phyloP scores from a whole-genome alignment of 2,329 filamentous ascomycete species.

The Penicillium fuscoglaucum region DNA sequence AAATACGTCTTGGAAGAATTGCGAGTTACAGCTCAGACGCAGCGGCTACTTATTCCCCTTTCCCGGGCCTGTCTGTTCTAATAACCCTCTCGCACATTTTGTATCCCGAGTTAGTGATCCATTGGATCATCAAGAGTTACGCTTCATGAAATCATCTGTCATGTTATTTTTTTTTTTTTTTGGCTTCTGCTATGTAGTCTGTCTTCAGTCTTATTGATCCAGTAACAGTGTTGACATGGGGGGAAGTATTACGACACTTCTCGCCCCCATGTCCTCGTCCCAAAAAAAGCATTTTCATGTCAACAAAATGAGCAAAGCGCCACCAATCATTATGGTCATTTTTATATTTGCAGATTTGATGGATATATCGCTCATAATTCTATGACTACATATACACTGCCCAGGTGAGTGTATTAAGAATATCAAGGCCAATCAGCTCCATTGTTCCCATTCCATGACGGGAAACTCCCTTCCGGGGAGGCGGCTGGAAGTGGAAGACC shows the following conservation, averaged over 20 bases:
- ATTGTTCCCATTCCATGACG: conserved; percentile 13
- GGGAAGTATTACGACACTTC: no score
- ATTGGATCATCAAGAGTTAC: conserved; percentile 34
- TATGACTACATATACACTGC: not conserved
- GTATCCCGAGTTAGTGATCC: conserved; percentile 31
- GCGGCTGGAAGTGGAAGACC: not conserved
- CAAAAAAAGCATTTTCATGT: no score
- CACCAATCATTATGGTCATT: not conserved
- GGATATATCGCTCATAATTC: not conserved
- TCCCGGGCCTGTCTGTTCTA: conserved; percentile 23
- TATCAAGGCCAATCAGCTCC: conserved; percentile 14
- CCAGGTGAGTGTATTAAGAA: not conserved
- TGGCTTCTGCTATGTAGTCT: not conserved
- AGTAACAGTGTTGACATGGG: not conserved
- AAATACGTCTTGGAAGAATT: conserved; percentile 27
- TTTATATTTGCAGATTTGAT: not conserved
- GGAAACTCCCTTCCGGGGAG: not conserved
- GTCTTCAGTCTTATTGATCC: not conserved
- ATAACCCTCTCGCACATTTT: conserved; percentile 23
- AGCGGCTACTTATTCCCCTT: conserved; percentile 16
- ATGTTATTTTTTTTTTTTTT: conserved; percentile 4
- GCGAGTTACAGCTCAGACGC: conserved; percentile 18
- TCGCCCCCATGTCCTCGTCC: no score
- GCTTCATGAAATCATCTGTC: conserved; percentile 39
- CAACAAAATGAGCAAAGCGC: not conserved